Base-by-base conservation (phyloP, 768 basidiomycete genomes). In the Leccinellum albellum region DNA sequence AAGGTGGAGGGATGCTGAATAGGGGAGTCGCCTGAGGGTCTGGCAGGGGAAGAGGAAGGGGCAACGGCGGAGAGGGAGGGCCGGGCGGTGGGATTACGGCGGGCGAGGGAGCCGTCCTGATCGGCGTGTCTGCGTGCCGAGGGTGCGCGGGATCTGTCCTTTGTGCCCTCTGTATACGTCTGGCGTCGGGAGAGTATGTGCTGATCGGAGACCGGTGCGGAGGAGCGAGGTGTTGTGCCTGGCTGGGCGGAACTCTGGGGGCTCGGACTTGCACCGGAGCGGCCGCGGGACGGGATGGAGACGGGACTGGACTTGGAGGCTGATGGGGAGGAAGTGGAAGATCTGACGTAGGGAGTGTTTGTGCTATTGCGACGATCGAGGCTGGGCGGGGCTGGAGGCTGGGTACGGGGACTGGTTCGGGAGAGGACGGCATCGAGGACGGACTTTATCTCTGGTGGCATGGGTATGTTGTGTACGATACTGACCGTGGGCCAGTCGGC, bases 401-500 rank as follows among this genome's bases (percentile, higher is more conserved):
- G 53, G 72, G 76, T 40, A 64, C 70, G 62, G 66, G 74, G 56
- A 61, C 70, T 70, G 44, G 74, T 73, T 62, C 75, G 75, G 32
- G 76, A 69, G 44, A 79, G 70, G 50, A 83, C 71, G 56, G 76
- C 78, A 56, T 88, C 88, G 51, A 90, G 77, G 51, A 84, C 72
- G n/a, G 79, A 75, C 71, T 86, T 87, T 71, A 90, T 81, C 51
- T 88, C 87, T 13, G 78, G 67, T 17, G 91, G 91, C 59, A 91
- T 89, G 53, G 86, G 79, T 54, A 91, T 76, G 57, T 82, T 80
- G 66, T 92, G 87, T 12, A 91, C 83, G 59, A 81, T 78, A 72
- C 83, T 87, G 69, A 93, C 89, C 29, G 88, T 82, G 62, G 79
- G 83, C 91, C 91, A 94, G 70, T 91, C 90, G 3, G 86, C 85